Evolutionary conservation across 768 basidiomycete species (phyloP).

Genomic region (Hortiboletus campestris): DNA sequence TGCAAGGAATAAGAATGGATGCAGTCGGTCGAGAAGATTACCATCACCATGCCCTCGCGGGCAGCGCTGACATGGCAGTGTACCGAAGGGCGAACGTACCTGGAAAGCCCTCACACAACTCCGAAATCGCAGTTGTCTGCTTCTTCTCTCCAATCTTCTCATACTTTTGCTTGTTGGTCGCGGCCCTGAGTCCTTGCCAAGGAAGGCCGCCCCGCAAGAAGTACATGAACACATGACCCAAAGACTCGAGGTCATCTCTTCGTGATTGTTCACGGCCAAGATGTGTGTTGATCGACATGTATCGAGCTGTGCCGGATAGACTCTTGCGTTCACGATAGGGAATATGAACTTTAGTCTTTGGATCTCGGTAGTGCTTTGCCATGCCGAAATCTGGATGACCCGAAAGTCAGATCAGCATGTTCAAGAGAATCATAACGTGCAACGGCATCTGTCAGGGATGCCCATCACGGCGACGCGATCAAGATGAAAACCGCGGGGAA

Average conservation of each 20-base stretch:
- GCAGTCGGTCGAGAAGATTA: neutral
- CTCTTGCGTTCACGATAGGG: slow-evolving; percentile 99
- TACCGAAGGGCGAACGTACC: slow-evolving; percentile 42
- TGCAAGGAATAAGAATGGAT: slow-evolving; percentile 2
- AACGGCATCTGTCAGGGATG: slow-evolving; percentile 1
- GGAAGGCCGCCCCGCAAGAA: slow-evolving; percentile 94
- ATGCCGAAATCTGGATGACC: slow-evolving; percentile 84
- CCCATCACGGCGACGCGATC: neutral
- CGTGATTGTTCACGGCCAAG: slow-evolving; percentile 93
- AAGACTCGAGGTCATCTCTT: slow-evolving; percentile 92
- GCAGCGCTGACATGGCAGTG: neutral
- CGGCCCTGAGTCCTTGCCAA: slow-evolving; percentile 97
- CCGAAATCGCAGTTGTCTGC: slow-evolving; percentile 87
- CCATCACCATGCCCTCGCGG: neutral
- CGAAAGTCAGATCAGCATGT: slow-evolving; percentile 7
- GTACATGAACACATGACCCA: slow-evolving; percentile 99
- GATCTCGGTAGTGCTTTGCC: slow-evolving; percentile 99
- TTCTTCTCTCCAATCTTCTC: slow-evolving; percentile 99
- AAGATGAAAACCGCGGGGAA: slow-evolving; percentile 2
- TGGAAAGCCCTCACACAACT: slow-evolving; percentile 96
- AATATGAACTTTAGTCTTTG: slow-evolving; percentile 96
- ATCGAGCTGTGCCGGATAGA: slow-evolving; percentile 92
- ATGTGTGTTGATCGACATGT: slow-evolving; percentile 99
- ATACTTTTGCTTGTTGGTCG: slow-evolving; percentile 99
- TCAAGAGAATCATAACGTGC: neutral